Evolutionary conservation across 306 rosid genomes (phyloP).

Genomic region (Vicia sativa): DNA sequence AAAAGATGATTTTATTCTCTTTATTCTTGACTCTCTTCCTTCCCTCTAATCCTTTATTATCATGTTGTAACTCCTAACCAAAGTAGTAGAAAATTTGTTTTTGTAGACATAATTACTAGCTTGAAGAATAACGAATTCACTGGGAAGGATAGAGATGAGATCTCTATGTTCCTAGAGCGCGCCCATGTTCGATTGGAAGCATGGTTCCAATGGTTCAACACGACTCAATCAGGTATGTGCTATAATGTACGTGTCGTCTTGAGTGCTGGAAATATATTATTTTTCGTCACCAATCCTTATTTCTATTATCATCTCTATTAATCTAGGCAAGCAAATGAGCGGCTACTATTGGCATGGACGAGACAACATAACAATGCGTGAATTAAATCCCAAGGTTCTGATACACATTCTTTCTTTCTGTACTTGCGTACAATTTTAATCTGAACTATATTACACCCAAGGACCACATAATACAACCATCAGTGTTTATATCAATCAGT

Average conservation of each 20-base stretch:
- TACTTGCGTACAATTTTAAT: constrained; percentile 18
- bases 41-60: constrained; percentile 3
- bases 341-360: constrained; percentile 98
- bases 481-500: constrained; percentile 30
- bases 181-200: constrained; percentile 91
- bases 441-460: constrained; percentile 15
- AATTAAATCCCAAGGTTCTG: constrained; percentile 80
- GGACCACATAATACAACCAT: constrained; percentile 4
- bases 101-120: constrained; percentile 68
- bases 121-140: constrained; percentile 70
- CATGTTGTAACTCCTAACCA: constrained; percentile 30
- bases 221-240: constrained; percentile 79
- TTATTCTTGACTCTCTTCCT: constrained; percentile 5
- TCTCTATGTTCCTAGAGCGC: constrained; percentile 70
- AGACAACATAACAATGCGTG: constrained; percentile 61
- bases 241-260: constrained; percentile 15
- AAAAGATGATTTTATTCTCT: constrained; percentile 9
- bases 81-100: constrained; percentile 38
- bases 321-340: constrained; percentile 68
- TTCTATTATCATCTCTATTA: constrained; percentile 36
- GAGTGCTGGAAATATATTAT: constrained; percentile 23
- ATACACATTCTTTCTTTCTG: constrained; percentile 17
- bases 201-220: constrained; percentile 95
- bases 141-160: constrained; percentile 55
- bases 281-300: constrained; percentile 26